Base-by-base conservation (phyloP, 257 asterid genomes). In the Solanum sejunctum region DNA sequence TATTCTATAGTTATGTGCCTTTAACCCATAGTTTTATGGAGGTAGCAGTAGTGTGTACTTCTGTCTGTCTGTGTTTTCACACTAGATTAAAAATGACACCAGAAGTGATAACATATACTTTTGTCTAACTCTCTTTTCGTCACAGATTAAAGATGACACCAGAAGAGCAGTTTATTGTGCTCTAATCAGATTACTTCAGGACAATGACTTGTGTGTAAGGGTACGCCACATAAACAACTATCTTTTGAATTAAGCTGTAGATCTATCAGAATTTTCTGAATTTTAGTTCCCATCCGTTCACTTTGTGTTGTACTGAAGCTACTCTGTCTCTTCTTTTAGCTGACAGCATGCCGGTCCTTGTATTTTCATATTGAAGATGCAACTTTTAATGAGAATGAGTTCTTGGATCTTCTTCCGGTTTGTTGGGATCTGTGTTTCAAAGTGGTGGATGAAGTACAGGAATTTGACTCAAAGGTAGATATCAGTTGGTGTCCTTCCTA, bases 321-420 rank as follows among this genome's bases (percentile, higher is more conserved):
- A 51, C 63, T 77, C 52, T 51, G 26, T 66, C 51, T 83, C 64
- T 69, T 56, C 70, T 89, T 91, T 85, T 93, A 97, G 99, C 91
- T 97, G 89, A 97, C 98, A 43, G 98, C 99, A 84, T 88, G 94
- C 80, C 93, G 99, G 75, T 93, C 99, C 87, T 92, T 97, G 85
- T 97, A 88, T 91, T 97, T 91, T 89, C 99, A 95, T 88, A 90
- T 95, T 87, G 99, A 95, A 83, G 99, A 97, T 90, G 98, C 95
- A 84, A 93, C 91, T 86, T 97, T 97, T 92, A 92, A 97, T 6
- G 98, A 97, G 90, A 88, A 86, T 84, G 99, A 95, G 52, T 97
- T 95, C 83, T 88, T 87, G 28, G 96, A 95, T 91, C 98, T 97
- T 91, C 94, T 95, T 86, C 93, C 97, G 3, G 81, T 89, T 21